Evolutionary conservation across 495 filamentous ascomycete species (phyloP).

Genomic region (Filosporella fistucella): DNA sequence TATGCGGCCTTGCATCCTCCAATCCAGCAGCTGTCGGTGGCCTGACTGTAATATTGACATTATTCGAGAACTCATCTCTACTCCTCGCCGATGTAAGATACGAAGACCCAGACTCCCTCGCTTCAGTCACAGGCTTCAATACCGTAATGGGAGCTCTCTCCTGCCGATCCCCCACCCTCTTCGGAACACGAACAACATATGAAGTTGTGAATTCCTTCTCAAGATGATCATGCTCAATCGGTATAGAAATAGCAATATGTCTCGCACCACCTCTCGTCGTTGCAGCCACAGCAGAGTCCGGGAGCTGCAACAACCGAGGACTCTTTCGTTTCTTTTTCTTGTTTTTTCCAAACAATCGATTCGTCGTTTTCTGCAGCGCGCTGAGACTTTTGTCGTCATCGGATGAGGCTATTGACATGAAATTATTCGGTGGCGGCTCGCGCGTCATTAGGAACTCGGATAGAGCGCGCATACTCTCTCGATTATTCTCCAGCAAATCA

Average conservation of each 20-base stretch:
- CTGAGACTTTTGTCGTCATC: slow-evolving; percentile 18
- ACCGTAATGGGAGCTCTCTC: slow-evolving; percentile 17
- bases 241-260: slow-evolving; percentile 50
- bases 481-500: slow-evolving; percentile 6
- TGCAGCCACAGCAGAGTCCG: slow-evolving; percentile 40
- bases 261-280: slow-evolving; percentile 35
- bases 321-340: slow-evolving; percentile 13
- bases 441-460: slow-evolving; percentile 38
- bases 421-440: slow-evolving; percentile 32
- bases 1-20: slow-evolving; percentile 8
- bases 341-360: slow-evolving; percentile 22
- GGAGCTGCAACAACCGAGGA: slow-evolving; percentile 30
- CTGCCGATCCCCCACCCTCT: not conserved
- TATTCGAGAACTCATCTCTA: not conserved
- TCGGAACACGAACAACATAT: not conserved
- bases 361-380: slow-evolving; percentile 22
- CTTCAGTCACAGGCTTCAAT: slow-evolving; percentile 24
- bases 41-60: not conserved
- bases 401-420: slow-evolving; percentile 32
- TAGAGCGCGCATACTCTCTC: slow-evolving; percentile 26
- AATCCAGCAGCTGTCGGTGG: not conserved
- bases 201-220: not conserved
- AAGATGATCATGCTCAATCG: slow-evolving; percentile 23
- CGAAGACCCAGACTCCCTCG: slow-evolving; percentile 27
- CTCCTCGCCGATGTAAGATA: not conserved